phyloP scores from a whole-genome alignment of 2,329 filamentous ascomycete genomes.

The Aschersonia sp. region DNA sequence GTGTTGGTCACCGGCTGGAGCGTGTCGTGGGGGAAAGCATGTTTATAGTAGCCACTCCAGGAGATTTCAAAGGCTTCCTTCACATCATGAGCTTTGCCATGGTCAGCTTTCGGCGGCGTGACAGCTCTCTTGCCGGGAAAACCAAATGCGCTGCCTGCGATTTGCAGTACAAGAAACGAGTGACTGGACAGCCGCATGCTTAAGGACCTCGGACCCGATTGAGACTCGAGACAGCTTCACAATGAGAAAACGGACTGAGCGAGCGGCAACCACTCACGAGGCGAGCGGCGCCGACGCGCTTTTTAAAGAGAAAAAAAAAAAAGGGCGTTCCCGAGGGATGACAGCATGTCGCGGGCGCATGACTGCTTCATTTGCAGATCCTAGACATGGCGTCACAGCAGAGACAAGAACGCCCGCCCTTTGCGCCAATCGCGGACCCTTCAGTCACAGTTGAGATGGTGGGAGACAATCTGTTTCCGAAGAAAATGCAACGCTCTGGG shows the following conservation, averaged over 20 bases:
- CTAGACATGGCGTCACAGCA: constrained; percentile 3
- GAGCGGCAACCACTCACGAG: neutral
- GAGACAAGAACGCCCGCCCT: neutral
- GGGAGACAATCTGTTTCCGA: no score
- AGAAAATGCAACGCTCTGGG: no score
- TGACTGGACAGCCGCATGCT: constrained; percentile 5
- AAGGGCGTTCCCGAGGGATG: neutral
- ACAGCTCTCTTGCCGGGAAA: constrained; percentile 2
- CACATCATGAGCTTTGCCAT: constrained; percentile 40
- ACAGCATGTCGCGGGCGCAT: neutral
- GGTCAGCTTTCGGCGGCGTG: constrained; percentile 13
- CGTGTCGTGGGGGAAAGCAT: constrained; percentile 68
- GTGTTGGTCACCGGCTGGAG: constrained; percentile 52
- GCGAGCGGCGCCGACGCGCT: no score
- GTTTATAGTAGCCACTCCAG: constrained; percentile 58
- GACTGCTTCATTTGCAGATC: neutral
- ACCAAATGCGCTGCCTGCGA: constrained; percentile 3
- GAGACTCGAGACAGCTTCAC: neutral
- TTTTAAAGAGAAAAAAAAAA: neutral
- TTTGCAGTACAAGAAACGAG: constrained; percentile 4
- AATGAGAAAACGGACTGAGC: neutral
- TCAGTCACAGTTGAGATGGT: neutral
- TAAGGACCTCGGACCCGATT: neutral
- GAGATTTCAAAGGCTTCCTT: constrained; percentile 55
- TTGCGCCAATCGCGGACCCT: neutral